Evolutionary conservation across 768 basidiomycete species (phyloP), one percentile per base, ranked within the genome.

Genomic region (Pulveroboletus sp.): DNA sequence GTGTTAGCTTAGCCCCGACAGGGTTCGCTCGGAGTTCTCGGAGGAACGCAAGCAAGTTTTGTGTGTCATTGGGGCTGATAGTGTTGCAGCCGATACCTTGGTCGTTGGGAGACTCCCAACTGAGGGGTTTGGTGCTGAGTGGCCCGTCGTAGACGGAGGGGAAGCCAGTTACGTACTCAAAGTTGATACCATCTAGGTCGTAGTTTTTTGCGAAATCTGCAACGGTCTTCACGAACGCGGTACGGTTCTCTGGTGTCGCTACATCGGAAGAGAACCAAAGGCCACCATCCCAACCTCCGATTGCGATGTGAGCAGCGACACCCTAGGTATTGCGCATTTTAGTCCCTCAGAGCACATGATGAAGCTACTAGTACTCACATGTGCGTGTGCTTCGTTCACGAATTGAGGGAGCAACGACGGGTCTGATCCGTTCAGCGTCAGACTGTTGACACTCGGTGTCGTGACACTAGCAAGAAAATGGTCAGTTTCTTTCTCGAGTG

Each of bases 91-190:
- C 78, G 3, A 84, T 72, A 24, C 89, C 89, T 43, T 72, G 67
- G 9, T 70, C 58, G 47, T 76, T 80, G 2, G 91, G 90, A 60
- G 86, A 92, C 68, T 94, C 91, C 90, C 90, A 93, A 61, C 88
- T 90, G 45, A 34, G 16, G 45, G 53, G 75, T 19, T 10, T 14
- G 2, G 16, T 1, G 13, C 5, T 63, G 10, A 63, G 17, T n/a
- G 11, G 2, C 0, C 37, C 11, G 12, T 20, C 31, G 5, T 17
- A 2, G 30, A 12, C 4, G 9, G 22, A 2, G 26, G 2, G 27
- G 35, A 19, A 12, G n/a, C n/a, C 6, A 6, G 17, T 3, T 12
- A 31, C 60, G 8, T 39, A 62, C 59, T 54, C 52, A 24, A 56
- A 54, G 14, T 56, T 78, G 40, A 86, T 64, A 14, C 82, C 81